phyloP scores from a whole-genome alignment of 148 eudicot genomes.

The Talinum fruticosum region DNA sequence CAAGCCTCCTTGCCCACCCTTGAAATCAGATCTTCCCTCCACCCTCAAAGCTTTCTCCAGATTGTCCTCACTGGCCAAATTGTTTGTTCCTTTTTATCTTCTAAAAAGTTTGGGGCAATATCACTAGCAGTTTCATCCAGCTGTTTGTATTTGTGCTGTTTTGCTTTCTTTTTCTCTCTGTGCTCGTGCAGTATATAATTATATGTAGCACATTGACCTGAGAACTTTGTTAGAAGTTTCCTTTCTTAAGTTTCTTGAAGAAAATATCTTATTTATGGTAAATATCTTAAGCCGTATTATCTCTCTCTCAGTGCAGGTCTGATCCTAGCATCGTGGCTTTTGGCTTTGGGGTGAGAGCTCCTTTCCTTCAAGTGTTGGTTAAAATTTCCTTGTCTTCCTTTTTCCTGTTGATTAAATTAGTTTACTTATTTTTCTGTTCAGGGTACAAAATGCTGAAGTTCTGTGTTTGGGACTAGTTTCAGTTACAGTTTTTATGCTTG shows the following conservation, averaged over 20 bases:
- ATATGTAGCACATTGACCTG: not conserved
- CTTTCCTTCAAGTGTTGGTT: not conserved
- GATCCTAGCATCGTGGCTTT: conserved; percentile 91
- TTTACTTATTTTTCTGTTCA: conserved; percentile 21
- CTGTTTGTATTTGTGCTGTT: not conserved
- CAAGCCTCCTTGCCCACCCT: no score
- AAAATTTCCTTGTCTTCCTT: not conserved
- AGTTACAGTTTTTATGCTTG: conserved; percentile 80
- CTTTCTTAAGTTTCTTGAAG: not conserved
- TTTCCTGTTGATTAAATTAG: not conserved
- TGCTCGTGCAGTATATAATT: not conserved
- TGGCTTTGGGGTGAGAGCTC: conserved; percentile 66
- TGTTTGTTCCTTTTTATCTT: not conserved
- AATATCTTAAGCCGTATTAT: conserved; percentile 31
- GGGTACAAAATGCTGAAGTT: conserved; percentile 97
- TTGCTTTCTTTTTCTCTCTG: not conserved
- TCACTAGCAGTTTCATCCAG: not conserved
- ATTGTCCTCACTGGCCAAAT: no score
- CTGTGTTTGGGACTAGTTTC: conserved; percentile 95
- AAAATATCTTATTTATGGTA: not conserved
- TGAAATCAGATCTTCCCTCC: no score
- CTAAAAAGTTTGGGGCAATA: not conserved
- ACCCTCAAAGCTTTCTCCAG: no score
- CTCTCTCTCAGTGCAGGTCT: conserved; percentile 91
- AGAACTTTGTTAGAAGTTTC: no score